Evolutionary conservation across 345 rosid species (phyloP).

Genomic region (Aquilaria malaccensis): DNA sequence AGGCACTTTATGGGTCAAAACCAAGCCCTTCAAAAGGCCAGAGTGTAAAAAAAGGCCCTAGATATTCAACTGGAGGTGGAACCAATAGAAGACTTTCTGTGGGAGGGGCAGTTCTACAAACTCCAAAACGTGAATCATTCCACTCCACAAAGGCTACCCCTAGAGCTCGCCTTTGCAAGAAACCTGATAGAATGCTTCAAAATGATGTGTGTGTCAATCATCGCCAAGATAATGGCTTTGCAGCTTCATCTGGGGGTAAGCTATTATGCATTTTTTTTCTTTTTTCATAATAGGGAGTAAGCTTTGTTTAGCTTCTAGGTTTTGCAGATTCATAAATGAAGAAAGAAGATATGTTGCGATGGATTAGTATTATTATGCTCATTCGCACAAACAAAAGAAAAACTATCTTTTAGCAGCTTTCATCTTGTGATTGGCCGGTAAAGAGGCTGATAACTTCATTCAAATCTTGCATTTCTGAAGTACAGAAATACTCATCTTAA

Average conservation of each 20-base stretch:
- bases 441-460: no score
- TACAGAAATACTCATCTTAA: background rate
- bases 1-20: slow-evolving; percentile 87
- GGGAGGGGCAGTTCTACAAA: slow-evolving; percentile 66
- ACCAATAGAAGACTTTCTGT: slow-evolving; percentile 64
- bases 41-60: slow-evolving; percentile 60
- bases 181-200: slow-evolving; percentile 39
- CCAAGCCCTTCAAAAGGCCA: slow-evolving; percentile 91
- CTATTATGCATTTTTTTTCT: background rate
- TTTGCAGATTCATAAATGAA: no score
- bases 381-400: no score
- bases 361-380: no score
- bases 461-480: no score
- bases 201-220: slow-evolving; percentile 24
- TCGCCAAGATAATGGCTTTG: slow-evolving; percentile 33
- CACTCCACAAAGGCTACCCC: slow-evolving; percentile 35
- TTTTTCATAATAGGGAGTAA: no score
- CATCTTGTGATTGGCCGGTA: no score
- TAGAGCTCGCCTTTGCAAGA: slow-evolving; percentile 41
- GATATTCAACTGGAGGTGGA: slow-evolving; percentile 74
- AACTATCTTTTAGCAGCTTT: no score
- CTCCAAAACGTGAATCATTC: slow-evolving; percentile 53
- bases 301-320: no score
- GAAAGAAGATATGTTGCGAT: no score
- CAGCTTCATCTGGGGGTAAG: slow-evolving; percentile 58